A percentile compares a stretch with the other conserved stretches of the same genome.
Conservation (phyloP, 257 asterid species). For the Lithospermum erythrorhizon region DNA sequence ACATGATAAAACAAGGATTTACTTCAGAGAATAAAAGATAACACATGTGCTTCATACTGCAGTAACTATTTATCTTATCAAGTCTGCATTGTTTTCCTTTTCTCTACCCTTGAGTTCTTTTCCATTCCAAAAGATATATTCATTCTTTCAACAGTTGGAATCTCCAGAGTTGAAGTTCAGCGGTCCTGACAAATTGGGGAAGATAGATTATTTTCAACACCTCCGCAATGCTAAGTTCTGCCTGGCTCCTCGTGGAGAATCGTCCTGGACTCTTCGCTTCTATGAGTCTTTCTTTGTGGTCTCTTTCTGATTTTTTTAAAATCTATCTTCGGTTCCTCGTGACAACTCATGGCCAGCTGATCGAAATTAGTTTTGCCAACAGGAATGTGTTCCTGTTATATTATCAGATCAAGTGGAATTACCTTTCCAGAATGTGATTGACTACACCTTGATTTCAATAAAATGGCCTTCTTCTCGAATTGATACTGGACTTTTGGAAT, state of each 20-base stretch:
- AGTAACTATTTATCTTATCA: too few relatives aligned
- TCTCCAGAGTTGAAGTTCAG: constrained; percentile 95
- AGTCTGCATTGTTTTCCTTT: too few relatives aligned
- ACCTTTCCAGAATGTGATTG: constrained; percentile 74
- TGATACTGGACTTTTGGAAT: constrained; percentile 61
- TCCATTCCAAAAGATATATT: constrained; percentile 30
- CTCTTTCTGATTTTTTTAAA: constrained; percentile 14
- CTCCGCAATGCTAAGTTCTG: constrained; percentile 91
- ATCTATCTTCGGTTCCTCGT: neutral
- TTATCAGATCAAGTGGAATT: constrained; percentile 84
- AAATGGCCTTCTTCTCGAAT: constrained; percentile 83
- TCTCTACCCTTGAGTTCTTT: too few relatives aligned
- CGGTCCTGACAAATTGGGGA: constrained; percentile 81
- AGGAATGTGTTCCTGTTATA: constrained; percentile 95
- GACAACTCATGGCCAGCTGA: constrained; percentile 3
- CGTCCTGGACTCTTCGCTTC: constrained; percentile 99
- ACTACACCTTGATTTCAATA: constrained; percentile 69
- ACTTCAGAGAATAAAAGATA: neutral
- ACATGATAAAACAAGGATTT: too few relatives aligned
- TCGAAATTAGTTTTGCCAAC: constrained; percentile 18
- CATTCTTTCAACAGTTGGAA: constrained; percentile 86
- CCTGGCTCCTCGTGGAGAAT: constrained; percentile 95
- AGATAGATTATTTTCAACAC: constrained; percentile 71
- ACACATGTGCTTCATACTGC: neutral
- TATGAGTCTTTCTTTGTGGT: constrained; percentile 98